phyloP scores from a whole-genome alignment of 2,329 filamentous ascomycete genomes.

The Pyrenochaeta sp. region DNA sequence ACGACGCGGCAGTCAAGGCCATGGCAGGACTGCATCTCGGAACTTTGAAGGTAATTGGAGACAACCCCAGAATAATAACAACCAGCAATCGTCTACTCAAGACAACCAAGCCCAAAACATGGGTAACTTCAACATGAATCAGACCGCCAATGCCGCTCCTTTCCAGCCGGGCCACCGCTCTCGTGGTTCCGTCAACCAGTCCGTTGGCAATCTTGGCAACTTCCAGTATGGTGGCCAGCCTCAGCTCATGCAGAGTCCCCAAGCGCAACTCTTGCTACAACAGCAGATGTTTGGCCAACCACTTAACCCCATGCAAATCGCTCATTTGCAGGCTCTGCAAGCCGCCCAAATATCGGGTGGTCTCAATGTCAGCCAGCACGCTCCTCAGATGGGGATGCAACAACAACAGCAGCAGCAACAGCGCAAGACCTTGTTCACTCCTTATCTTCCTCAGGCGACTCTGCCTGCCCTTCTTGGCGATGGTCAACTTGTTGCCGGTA shows the following conservation, averaged over 20 bases:
- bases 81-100: constrained; percentile 57
- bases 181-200: constrained; percentile 84
- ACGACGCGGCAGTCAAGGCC: constrained; percentile 79
- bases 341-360: constrained; percentile 84
- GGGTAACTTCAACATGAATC: constrained; percentile 73
- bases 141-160: constrained; percentile 72
- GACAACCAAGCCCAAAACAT: constrained; percentile 59
- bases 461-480: constrained; percentile 89
- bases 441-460: constrained; percentile 93
- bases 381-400: constrained; percentile 67
- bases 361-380: constrained; percentile 74
- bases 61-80: constrained; percentile 69
- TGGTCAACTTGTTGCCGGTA: constrained; percentile 93
- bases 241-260: constrained; percentile 84
- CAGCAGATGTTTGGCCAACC: constrained; percentile 89
- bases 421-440: constrained; percentile 97
- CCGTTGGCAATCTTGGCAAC: constrained; percentile 80
- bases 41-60: constrained; percentile 99
- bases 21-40: constrained; percentile 82
- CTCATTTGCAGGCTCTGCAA: constrained; percentile 91
- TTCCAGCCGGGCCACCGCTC: constrained; percentile 94
- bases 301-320: constrained; percentile 85
- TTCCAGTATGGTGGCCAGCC: constrained; percentile 92
- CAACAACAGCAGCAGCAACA: constrained; percentile 93
- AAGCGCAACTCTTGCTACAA: constrained; percentile 83